A percentile compares a stretch with the other conserved stretches of the same genome.
phyloP scores from a whole-genome alignment of 192 early-diverging fungal species.

The Entomortierella parvispora region DNA sequence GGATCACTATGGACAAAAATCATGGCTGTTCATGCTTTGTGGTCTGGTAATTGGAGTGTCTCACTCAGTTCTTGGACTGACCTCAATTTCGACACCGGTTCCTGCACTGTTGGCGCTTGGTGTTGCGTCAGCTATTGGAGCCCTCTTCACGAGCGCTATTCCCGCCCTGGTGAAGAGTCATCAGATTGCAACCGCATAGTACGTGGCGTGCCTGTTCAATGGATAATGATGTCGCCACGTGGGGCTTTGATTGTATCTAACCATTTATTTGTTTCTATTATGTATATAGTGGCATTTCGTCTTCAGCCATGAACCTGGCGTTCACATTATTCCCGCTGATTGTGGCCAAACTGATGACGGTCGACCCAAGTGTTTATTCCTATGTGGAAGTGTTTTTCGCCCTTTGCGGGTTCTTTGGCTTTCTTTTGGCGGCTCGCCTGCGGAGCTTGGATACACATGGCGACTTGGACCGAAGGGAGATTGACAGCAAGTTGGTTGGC shows the following conservation, averaged over 20 bases:
- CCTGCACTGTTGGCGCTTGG: slow-evolving; percentile 65
- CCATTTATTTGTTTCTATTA: background rate
- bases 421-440: slow-evolving; percentile 30
- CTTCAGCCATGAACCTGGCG: slow-evolving; percentile 47
- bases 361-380: slow-evolving; percentile 26
- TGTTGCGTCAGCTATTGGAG: slow-evolving; percentile 68
- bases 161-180: slow-evolving; percentile 66
- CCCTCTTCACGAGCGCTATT: slow-evolving; percentile 70
- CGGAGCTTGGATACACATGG: slow-evolving; percentile 30
- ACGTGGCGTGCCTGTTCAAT: too few relatives aligned
- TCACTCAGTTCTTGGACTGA: slow-evolving; percentile 65
- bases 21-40: slow-evolving; percentile 62
- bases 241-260: too few relatives aligned
- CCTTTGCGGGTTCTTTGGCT: slow-evolving; percentile 34
- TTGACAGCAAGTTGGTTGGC: slow-evolving; percentile 4
- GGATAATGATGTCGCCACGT: too few relatives aligned
- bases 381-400: slow-evolving; percentile 50
- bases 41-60: slow-evolving; percentile 62
- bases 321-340: slow-evolving; percentile 45
- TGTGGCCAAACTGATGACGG: slow-evolving; percentile 44
- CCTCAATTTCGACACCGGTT: slow-evolving; percentile 58
- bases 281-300: slow-evolving; percentile 27
- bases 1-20: slow-evolving; percentile 64
- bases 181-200: slow-evolving; percentile 47
- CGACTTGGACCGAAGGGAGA: slow-evolving; percentile 29